A percentile compares a stretch with the other conserved stretches of the same genome.
Evolutionary conservation across 495 filamentous ascomycete genomes (phyloP).

Genomic region (Parachaetomium inaequale): DNA sequence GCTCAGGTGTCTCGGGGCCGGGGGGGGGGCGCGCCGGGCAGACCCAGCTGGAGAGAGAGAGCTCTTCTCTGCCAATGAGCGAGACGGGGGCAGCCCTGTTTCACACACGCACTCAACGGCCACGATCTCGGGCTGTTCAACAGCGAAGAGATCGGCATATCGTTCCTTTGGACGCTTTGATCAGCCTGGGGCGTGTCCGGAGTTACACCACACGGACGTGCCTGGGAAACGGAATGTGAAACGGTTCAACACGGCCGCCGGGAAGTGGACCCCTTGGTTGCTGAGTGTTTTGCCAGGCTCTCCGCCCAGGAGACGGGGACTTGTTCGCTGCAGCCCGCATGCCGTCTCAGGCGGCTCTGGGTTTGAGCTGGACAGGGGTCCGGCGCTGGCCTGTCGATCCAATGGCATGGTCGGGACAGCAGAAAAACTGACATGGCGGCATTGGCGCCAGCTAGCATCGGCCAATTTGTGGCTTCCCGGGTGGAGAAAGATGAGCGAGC

Average conservation of each 20-base stretch:
- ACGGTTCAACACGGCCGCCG: neutral
- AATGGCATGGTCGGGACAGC: conserved; percentile 28
- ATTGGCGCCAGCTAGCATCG: conserved; percentile 26
- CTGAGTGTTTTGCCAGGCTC: neutral
- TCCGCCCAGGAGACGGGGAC: conserved; percentile 1
- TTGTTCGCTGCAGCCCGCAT: conserved; percentile 17
- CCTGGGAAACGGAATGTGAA: neutral
- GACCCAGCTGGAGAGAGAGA: neutral
- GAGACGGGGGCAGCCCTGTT: neutral
- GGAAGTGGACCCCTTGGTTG: neutral
- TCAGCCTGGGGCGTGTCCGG: neutral
- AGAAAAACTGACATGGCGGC: conserved; percentile 25
- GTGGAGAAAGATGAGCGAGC: neutral
- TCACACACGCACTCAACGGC: conserved; percentile 14
- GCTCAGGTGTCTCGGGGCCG: conserved; percentile 11
- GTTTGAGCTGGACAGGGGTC: conserved; percentile 38
- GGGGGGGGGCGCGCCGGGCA: neutral
- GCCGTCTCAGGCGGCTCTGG: conserved; percentile 25
- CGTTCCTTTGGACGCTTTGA: neutral
- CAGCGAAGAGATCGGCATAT: neutral
- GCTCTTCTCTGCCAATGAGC: neutral
- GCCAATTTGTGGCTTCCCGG: conserved; percentile 15
- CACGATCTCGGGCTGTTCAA: conserved; percentile 7
- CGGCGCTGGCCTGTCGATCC: conserved; percentile 17
- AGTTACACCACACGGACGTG: neutral